Base-by-base conservation (phyloP, 2,329 filamentous ascomycete genomes). In the Calonectria henricotiae region DNA sequence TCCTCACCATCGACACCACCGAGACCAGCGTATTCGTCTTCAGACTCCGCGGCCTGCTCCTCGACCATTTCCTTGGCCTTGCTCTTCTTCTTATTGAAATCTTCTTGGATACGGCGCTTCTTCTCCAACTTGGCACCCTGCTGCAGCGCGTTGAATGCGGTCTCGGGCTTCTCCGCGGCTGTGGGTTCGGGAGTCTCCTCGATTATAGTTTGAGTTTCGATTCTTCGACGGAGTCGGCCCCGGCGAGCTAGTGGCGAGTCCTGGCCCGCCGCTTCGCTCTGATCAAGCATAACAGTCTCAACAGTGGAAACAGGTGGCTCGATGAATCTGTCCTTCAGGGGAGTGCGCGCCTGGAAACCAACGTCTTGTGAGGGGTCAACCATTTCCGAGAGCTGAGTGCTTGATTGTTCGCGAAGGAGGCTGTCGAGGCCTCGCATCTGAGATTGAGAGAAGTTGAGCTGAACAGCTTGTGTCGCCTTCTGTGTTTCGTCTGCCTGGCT, bases 21-120 rank as follows among this genome's bases (percentile, higher is more conserved):
- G 11, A 99, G 87, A 5, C 96, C 96, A 44, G 95, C 96, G 80
- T 98, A 99, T 82, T 99, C 96, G 80, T 99, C 96, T 80, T 99
- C 97, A 0, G 96, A 99, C 83, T 99, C 96, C 77, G 98, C 94
- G 71, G 96, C 96, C 80, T 97, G 95, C 75, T 98, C 96, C 74
- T 98, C 90, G 43, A 99, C 88, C 88, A 98, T 93, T 27, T 92
- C 91, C 78, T 91, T 95, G 0, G 95, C 96, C 79, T 93, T 92
- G 83, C 94, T 97, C 80, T 93, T 95, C 82, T 94, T 95, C 82
- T 92, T 94, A 83, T 98, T 89, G 76, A 95, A 97, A 1, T 86
- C 85, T 17, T 88, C 85, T n/a, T 80, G 79, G 9, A 79, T 78
- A 6, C 84, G 83, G 62, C 87, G 86, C 76, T 89, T 89, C 76